Conservation (phyloP, 2,329 filamentous ascomycete genomes). For the Dactylellina parvicollis region DNA sequence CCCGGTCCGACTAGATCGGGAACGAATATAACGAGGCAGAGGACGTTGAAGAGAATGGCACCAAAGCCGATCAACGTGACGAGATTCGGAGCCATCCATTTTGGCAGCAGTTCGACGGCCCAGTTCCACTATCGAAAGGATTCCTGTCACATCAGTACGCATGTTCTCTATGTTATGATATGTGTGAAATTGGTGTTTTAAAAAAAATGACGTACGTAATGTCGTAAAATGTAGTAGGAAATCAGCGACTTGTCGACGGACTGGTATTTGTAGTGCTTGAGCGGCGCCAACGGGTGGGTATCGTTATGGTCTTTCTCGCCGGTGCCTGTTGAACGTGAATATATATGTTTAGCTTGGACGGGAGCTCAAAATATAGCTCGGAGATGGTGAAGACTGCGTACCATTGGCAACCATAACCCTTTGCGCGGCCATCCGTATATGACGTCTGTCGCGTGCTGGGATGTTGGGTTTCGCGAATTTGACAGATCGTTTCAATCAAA, state of each 20-base stretch:
- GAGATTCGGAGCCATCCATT: conserved; percentile 98
- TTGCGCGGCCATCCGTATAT: conserved; percentile 40
- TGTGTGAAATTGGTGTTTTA: no score
- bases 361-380: neutral
- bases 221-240: conserved; percentile 90
- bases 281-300: conserved; percentile 80
- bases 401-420: conserved; percentile 44
- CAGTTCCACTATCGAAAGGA: conserved; percentile 87
- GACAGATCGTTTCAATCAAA: conserved; percentile 3
- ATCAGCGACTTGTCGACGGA: conserved; percentile 94
- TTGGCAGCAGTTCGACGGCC: conserved; percentile 86
- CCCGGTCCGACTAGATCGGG: conserved; percentile 90
- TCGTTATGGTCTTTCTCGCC: conserved; percentile 39
- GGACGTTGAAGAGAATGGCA: conserved; percentile 89
- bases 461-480: conserved; percentile 2
- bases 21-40: conserved; percentile 78
- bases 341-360: conserved; percentile 6
- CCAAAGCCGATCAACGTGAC: conserved; percentile 94
- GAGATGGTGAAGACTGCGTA: conserved; percentile 4
- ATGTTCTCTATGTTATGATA: neutral
- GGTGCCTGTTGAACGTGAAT: conserved; percentile 22
- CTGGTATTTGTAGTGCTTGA: conserved; percentile 97
- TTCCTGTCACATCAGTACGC: neutral
- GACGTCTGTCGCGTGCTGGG: neutral
- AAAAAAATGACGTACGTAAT: conserved; percentile 76